Evolutionary conservation across 1,284 basidiomycete genomes (phyloP).

Genomic region (Microbotryum violaceum): DNA sequence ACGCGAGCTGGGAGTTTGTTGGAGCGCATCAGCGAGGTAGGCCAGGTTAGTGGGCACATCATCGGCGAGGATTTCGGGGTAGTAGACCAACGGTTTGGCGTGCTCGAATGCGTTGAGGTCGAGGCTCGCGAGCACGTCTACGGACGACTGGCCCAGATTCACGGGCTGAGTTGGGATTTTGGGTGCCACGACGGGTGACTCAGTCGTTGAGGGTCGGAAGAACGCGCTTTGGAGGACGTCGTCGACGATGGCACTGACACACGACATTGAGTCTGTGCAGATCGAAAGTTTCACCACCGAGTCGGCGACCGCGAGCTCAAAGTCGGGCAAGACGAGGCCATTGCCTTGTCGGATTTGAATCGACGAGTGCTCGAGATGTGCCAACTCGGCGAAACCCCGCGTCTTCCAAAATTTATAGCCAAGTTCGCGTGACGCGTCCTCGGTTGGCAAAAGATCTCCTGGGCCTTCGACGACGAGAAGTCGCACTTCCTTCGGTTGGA

Average conservation of each 20-base stretch:
- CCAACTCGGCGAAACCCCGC: slow-evolving; percentile 17
- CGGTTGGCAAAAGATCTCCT: slow-evolving; percentile 21
- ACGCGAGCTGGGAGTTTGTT: not conserved
- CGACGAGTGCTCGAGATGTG: not conserved
- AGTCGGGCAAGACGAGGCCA: slow-evolving; percentile 17
- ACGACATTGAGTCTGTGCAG: slow-evolving; percentile 44
- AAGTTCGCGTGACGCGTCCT: slow-evolving; percentile 38
- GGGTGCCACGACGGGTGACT: not conserved
- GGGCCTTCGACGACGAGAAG: slow-evolving; percentile 55
- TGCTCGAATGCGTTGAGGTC: slow-evolving; percentile 74
- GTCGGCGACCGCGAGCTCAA: slow-evolving; percentile 19
- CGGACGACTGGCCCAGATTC: not conserved
- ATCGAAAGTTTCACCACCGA: slow-evolving; percentile 37
- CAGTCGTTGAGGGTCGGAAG: not conserved
- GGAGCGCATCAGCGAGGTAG: slow-evolving; percentile 60
- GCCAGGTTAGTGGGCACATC: slow-evolving; percentile 82
- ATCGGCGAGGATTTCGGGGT: slow-evolving; percentile 81
- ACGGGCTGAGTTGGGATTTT: not conserved
- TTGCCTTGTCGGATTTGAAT: slow-evolving; percentile 12
- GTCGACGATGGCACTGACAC: slow-evolving; percentile 37
- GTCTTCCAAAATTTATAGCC: slow-evolving; percentile 50
- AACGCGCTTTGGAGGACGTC: slow-evolving; percentile 30
- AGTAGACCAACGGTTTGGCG: slow-evolving; percentile 55
- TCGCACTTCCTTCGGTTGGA: slow-evolving; percentile 47
- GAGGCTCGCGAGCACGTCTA: slow-evolving; percentile 49